Conservation (phyloP, 768 basidiomycete genomes). For the Tylopilus vinaceipallidus region DNA sequence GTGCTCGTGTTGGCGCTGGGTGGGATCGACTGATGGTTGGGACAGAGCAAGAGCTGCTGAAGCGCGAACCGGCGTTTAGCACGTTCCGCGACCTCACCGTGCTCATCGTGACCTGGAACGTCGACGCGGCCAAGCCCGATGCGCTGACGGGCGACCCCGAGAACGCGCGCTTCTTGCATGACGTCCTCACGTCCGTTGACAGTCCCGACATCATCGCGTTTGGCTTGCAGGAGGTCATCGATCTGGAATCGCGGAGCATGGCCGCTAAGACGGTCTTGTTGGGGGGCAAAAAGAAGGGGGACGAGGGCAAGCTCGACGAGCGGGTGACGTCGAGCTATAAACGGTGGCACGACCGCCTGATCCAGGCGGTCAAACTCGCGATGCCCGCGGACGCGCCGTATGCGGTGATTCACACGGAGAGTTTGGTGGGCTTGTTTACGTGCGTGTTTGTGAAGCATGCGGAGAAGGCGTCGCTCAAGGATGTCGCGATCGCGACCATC, state of each 20-base stretch:
- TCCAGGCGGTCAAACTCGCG: conserved; percentile 65
- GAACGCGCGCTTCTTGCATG: conserved; percentile 81
- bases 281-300: conserved; percentile 62
- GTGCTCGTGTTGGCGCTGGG: neutral
- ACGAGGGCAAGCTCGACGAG: conserved; percentile 57
- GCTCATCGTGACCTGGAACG: conserved; percentile 90
- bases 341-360: conserved; percentile 82
- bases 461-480: conserved; percentile 58
- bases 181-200: conserved; percentile 69
- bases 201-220: conserved; percentile 88
- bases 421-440: conserved; percentile 84
- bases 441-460: conserved; percentile 70
- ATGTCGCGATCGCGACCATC: conserved; percentile 74
- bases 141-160: conserved; percentile 59
- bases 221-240: conserved; percentile 95
- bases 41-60: conserved; percentile 71
- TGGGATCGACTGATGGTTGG: conserved; percentile 1
- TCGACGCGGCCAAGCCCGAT: conserved; percentile 84
- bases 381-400: conserved; percentile 79
- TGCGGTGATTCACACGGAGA: conserved; percentile 80
- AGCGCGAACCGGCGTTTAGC: conserved; percentile 75
- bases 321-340: conserved; percentile 86
- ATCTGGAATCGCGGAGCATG: conserved; percentile 90
- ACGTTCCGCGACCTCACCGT: conserved; percentile 74
- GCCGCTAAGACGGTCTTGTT: conserved; percentile 89